A percentile compares a stretch with the other conserved stretches of the same genome.
phyloP scores from a whole-genome alignment of 2,329 filamentous ascomycete species.

The Hirsutella minnesotensis region DNA sequence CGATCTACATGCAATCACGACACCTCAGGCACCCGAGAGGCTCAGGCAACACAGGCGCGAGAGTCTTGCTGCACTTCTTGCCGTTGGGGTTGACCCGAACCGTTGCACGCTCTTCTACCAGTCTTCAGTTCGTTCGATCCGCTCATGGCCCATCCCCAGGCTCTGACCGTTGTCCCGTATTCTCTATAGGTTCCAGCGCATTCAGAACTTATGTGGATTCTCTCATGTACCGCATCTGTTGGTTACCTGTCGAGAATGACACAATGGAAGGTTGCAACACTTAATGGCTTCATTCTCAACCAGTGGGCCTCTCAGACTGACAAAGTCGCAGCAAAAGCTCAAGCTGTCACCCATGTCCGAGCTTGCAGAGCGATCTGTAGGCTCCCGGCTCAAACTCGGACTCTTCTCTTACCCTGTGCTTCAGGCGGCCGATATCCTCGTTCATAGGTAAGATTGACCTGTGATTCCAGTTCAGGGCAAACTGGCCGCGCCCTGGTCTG shows the following conservation, averaged over 20 bases:
- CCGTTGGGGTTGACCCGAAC: slow-evolving; percentile 72
- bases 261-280: slow-evolving; percentile 75
- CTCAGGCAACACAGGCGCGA: slow-evolving; percentile 58
- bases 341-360: slow-evolving; percentile 46
- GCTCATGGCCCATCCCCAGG: not conserved
- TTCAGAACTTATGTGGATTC: slow-evolving; percentile 90
- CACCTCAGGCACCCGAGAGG: slow-evolving; percentile 50
- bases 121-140: slow-evolving; percentile 45
- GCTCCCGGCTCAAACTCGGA: slow-evolving; percentile 62
- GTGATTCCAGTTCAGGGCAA: not conserved
- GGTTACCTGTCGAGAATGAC: slow-evolving; percentile 98
- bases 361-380: slow-evolving; percentile 45
- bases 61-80: slow-evolving; percentile 68
- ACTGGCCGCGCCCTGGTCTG: too few species aligned
- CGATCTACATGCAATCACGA: slow-evolving; percentile 86
- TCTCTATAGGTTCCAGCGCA: slow-evolving; percentile 56
- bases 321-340: slow-evolving; percentile 53
- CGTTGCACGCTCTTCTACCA: slow-evolving; percentile 74
- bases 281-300: not conserved
- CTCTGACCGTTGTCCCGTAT: not conserved
- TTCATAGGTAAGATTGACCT: slow-evolving; percentile 60
- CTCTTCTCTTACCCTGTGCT: slow-evolving; percentile 94
- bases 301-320: not conserved
- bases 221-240: slow-evolving; percentile 83
- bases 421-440: slow-evolving; percentile 85